Conservation (phyloP, 352 stramenopile genomes). For the Stephanocyclus meneghinianus region DNA sequence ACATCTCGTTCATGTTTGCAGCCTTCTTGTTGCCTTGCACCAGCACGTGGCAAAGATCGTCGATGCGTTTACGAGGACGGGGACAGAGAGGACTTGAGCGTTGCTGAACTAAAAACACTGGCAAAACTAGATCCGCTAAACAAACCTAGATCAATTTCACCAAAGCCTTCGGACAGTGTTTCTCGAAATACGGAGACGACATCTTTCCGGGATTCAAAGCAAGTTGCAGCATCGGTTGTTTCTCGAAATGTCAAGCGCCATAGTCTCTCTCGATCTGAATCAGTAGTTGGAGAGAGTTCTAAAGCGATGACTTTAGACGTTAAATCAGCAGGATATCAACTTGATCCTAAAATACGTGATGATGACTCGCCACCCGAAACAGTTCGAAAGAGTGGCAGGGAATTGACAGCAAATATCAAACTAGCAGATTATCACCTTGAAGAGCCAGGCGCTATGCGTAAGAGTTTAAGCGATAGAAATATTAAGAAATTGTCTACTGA, state of each 20-base stretch:
- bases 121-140: neutral
- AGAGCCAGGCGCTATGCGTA: too few species aligned
- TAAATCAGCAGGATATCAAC: neutral
- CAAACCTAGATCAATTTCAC: constrained; percentile 1
- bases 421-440: neutral
- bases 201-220: neutral
- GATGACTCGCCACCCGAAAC: neutral
- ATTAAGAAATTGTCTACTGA: too few species aligned
- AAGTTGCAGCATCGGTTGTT: too few species aligned
- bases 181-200: neutral
- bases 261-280: too few species aligned
- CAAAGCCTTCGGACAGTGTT: neutral
- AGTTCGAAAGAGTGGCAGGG: constrained; percentile 10
- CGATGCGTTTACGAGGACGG: constrained; percentile 31
- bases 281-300: too few species aligned
- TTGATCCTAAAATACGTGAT: neutral
- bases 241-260: too few species aligned
- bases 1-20: neutral
- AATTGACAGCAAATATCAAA: constrained; percentile 2
- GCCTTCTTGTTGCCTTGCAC: neutral
- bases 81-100: constrained; percentile 24
- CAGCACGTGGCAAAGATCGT: constrained; percentile 14
- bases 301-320: too few species aligned
- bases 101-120: constrained; percentile 15
- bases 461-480: too few species aligned